These are phyloP conservation scores for Alternaria arborescens DNA, from an alignment of 2,329 filamentous ascomycete species.

Conservation along the genomic window DNA sequence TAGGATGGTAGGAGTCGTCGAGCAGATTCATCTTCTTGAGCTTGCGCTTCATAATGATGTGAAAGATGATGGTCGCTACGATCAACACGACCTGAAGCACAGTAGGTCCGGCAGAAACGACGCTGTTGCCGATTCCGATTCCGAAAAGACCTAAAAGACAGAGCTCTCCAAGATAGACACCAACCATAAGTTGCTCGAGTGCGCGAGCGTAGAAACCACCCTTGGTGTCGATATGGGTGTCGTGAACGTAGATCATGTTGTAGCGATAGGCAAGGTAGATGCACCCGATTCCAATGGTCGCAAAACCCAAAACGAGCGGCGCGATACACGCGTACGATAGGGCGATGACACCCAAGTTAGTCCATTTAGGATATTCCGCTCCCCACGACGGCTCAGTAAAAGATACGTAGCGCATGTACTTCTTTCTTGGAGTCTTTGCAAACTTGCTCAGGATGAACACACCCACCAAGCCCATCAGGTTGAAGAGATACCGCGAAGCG, in stretches of 20 bases:
- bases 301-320: conserved; percentile 58
- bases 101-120: conserved; percentile 51
- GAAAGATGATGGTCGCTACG: conserved; percentile 53
- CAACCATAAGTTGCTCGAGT: conserved; percentile 58
- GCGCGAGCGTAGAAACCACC: conserved; percentile 57
- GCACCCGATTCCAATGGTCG: conserved; percentile 54
- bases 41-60: conserved; percentile 45
- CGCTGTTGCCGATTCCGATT: conserved; percentile 47
- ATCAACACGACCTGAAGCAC: conserved; percentile 54
- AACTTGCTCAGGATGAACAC: conserved; percentile 80
- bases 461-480: conserved; percentile 81
- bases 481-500: conserved; percentile 64
- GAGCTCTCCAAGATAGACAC: conserved; percentile 58
- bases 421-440: conserved; percentile 57
- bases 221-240: conserved; percentile 57
- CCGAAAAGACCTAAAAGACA: conserved; percentile 59
- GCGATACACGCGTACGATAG: conserved; percentile 60
- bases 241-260: conserved; percentile 60
- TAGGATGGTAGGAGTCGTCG: conserved; percentile 38
- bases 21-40: conserved; percentile 42
- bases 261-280: conserved; percentile 60
- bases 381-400: conserved; percentile 57
- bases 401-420: conserved; percentile 31
- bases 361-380: conserved; percentile 57
- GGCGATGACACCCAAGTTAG: conserved; percentile 56